Evolutionary conservation across 1,139 yeast genomes (phyloP).

Genomic region (Geotrichum histeridarum): DNA sequence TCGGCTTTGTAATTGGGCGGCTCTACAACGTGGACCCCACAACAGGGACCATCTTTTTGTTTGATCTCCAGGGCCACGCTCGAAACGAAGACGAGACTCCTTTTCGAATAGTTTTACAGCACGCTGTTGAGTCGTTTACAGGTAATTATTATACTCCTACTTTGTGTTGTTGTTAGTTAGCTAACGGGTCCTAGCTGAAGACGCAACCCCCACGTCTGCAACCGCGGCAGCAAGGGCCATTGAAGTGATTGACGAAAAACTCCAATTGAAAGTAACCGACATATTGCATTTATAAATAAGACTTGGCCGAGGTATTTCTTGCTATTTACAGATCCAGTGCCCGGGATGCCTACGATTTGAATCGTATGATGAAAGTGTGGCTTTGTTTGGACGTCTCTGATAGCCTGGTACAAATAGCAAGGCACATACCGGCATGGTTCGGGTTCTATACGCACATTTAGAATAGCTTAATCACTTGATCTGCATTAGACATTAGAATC

Average conservation of each 20-base stretch:
- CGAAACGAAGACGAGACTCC: neutral
- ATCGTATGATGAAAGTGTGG: too few species aligned
- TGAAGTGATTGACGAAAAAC: neutral
- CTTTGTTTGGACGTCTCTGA: too few species aligned
- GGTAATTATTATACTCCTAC: neutral
- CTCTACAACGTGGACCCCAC: slow-evolving; percentile 25
- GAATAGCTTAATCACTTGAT: too few species aligned
- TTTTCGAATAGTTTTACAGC: neutral
- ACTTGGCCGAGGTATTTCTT: neutral
- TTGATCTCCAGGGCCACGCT: neutral
- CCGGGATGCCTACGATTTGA: too few species aligned
- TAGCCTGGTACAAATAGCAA: too few species aligned
- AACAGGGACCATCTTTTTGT: slow-evolving; percentile 20
- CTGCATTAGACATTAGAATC: too few species aligned
- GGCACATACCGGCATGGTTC: too few species aligned
- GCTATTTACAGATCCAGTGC: too few species aligned
- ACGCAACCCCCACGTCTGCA: neutral
- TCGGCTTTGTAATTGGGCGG: slow-evolving; percentile 22
- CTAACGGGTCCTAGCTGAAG: neutral
- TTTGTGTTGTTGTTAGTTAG: neutral
- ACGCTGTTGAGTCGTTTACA: neutral
- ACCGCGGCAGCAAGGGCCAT: neutral
- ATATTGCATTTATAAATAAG: neutral
- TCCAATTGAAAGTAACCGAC: neutral
- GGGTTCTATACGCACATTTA: too few species aligned